Percentiles rank a stretch among this genome's conserved stretches.
phyloP scores from a whole-genome alignment of 768 basidiomycete species.

The Naganishia onofrii region DNA sequence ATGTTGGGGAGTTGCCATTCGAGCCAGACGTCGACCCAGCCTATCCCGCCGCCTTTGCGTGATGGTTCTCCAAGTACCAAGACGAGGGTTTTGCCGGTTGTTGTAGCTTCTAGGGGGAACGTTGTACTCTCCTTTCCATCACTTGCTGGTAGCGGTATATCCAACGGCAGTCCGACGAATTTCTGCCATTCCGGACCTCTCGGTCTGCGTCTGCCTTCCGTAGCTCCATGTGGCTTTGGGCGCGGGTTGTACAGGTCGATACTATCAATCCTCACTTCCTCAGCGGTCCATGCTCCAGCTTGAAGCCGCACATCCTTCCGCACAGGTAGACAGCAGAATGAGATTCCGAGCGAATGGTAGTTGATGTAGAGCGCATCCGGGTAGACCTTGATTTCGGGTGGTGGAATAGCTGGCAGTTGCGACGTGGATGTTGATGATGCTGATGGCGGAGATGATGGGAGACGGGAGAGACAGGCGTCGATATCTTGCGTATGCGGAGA shows the following conservation, averaged over 20 bases:
- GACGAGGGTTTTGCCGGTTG: slow-evolving; percentile 71
- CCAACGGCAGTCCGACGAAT: neutral
- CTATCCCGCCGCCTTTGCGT: slow-evolving; percentile 86
- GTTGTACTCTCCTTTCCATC: slow-evolving; percentile 3
- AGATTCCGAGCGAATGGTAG: slow-evolving; percentile 74
- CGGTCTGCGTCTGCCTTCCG: slow-evolving; percentile 39
- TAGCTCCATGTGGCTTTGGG: slow-evolving; percentile 50
- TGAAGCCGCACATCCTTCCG: slow-evolving; percentile 57
- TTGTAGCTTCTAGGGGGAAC: slow-evolving; percentile 25
- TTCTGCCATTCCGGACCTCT: slow-evolving; percentile 9
- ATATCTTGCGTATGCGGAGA: neutral
- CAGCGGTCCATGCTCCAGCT: slow-evolving; percentile 39
- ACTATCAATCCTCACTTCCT: slow-evolving; percentile 63
- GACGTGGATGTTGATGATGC: neutral
- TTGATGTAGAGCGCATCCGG: slow-evolving; percentile 83
- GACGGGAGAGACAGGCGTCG: neutral
- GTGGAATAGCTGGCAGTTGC: neutral
- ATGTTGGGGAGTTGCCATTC: slow-evolving; percentile 59
- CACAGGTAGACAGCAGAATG: slow-evolving; percentile 69
- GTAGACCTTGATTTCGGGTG: slow-evolving; percentile 74
- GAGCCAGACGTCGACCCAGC: slow-evolving; percentile 87
- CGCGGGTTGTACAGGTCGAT: slow-evolving; percentile 74
- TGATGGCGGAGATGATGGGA: neutral
- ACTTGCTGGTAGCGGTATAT: slow-evolving; percentile 20
- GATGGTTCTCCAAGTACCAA: slow-evolving; percentile 74